Evolutionary conservation across 352 stramenopile genomes (phyloP).

Genomic region (Globisporangium radiosum): DNA sequence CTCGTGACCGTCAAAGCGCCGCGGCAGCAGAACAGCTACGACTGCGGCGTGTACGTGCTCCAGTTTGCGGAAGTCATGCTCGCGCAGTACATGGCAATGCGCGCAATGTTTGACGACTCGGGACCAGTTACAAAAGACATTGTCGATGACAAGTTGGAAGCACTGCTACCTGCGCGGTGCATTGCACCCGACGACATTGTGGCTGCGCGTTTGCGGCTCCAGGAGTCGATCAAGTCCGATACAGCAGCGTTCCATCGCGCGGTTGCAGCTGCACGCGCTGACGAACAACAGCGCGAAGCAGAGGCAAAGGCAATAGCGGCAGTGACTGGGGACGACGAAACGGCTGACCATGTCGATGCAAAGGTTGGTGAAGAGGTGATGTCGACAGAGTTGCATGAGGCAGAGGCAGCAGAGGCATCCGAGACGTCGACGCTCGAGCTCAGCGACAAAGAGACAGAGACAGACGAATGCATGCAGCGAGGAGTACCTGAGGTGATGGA

Average conservation of each 20-base stretch:
- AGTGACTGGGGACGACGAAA: too few species aligned
- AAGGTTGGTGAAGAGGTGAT: too few species aligned
- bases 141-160: conserved; percentile 31
- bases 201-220: conserved; percentile 24
- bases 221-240: conserved; percentile 28
- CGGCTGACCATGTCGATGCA: too few species aligned
- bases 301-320: too few species aligned
- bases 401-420: too few species aligned
- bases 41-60: conserved; percentile 63
- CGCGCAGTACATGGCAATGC: conserved; percentile 24
- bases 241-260: conserved; percentile 18
- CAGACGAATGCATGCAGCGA: too few species aligned
- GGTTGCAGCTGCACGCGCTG: conserved; percentile 6
- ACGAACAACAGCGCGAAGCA: conserved; percentile 5
- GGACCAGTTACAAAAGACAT: conserved; percentile 32
- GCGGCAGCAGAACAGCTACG: conserved; percentile 54
- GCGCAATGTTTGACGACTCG: conserved; percentile 15
- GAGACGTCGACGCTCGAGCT: too few species aligned
- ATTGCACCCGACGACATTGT: conserved; percentile 39
- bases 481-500: too few species aligned
- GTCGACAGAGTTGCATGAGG: too few species aligned
- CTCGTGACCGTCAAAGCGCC: conserved; percentile 32
- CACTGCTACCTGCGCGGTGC: conserved; percentile 28
- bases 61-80: conserved; percentile 58
- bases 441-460: too few species aligned